Base-by-base conservation (phyloP, 495 filamentous ascomycete genomes). In the Glutinoglossum americanum region DNA sequence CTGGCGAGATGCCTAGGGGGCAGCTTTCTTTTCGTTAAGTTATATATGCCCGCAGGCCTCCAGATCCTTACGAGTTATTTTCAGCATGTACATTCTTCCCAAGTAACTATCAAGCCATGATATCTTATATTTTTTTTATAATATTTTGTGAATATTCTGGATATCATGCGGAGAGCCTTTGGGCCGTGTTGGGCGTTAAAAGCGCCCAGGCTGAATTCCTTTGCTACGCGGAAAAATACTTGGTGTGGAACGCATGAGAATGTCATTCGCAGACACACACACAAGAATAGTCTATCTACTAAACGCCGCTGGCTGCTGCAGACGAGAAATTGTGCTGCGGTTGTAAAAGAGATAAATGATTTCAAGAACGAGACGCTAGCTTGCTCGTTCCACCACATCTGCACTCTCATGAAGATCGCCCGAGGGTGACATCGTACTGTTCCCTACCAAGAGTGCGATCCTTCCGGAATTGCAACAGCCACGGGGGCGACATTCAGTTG, bases 261-360 rank as follows among this genome's bases (percentile, higher is more conserved):
- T 53, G 49, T 53, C 49, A 53, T 28, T 53, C 23, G 17, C 47
- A 53, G 5, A 53, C 23, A 32, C 47, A 23, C 47, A n/a, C 23
- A 53, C 49, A 53, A 53, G 49, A 53, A 53, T 53, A 53, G 49
- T 53, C 49, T 53, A 53, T 53, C 49, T 53, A 53, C 49, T 53
- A 53, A 53, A 53, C 23, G 28, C 49, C 25, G 25, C 49, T 27
- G 23, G 23, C 7, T 32, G 49, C 23, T 53, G 49, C 26, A 53
- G 7, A 53, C 47, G 47, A 28, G 11, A 27, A 27, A 30, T 32
- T n/a, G 25, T 53, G 49, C 49, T 53, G 28, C 5, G 23, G 49
- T 53, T 21, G 23, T 53, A 27, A 23, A 19, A 17, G 49, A 53
- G 28, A 53, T 27, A 53, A 27, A 53, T 27, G 49, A 53, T 27